Evolutionary conservation across 2,329 filamentous ascomycete genomes (phyloP).

Genomic region (Cladosporium sp.): DNA sequence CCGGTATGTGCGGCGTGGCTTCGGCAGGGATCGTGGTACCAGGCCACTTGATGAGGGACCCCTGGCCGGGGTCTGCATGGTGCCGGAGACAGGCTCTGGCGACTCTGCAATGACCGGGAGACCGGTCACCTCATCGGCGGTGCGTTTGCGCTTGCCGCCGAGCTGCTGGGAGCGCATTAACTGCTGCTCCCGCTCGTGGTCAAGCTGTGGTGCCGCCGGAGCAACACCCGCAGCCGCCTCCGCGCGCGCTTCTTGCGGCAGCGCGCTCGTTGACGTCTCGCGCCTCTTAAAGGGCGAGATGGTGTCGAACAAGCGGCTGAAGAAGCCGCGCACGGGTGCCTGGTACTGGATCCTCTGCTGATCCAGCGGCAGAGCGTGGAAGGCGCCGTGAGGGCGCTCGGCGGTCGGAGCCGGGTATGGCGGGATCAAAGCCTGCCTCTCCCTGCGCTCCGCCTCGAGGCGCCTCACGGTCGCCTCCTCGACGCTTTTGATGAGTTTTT

Average conservation of each 20-base stretch:
- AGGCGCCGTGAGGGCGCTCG: background rate
- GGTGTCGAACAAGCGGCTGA: background rate
- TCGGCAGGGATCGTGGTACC: background rate
- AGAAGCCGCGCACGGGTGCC: background rate
- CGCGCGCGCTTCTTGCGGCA: background rate
- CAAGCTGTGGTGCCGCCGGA: background rate
- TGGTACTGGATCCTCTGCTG: no score
- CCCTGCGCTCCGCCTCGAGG: background rate
- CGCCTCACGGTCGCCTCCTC: background rate
- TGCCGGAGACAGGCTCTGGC: background rate
- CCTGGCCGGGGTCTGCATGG: conserved; percentile 4
- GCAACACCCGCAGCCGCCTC: background rate
- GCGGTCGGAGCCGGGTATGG: background rate
- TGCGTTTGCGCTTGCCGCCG: background rate
- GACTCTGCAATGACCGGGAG: conserved; percentile 2
- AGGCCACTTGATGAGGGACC: background rate
- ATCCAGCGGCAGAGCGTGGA: background rate
- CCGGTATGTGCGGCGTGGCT: conserved; percentile 5
- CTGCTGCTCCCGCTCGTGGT: no score
- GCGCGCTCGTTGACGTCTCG: background rate
- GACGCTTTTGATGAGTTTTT: background rate
- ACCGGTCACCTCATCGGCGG: conserved; percentile 4
- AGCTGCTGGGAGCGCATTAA: no score
- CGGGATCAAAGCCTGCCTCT: background rate
- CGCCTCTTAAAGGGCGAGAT: conserved; percentile 3